phyloP scores from a whole-genome alignment of 2,329 filamentous ascomycete genomes.

The Talaromyces sp. region DNA sequence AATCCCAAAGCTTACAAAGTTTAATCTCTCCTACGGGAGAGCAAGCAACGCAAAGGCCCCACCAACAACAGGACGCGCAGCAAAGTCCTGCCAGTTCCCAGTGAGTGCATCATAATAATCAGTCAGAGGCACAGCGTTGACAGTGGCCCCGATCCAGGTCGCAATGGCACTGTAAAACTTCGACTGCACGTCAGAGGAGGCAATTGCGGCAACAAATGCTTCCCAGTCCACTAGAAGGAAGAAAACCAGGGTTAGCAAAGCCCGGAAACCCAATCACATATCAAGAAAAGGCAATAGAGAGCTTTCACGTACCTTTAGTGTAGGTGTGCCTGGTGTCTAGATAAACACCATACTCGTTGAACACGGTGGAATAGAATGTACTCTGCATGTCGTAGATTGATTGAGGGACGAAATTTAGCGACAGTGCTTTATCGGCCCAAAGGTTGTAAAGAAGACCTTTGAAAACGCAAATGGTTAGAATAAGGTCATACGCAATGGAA shows the following conservation, averaged over 20 bases:
- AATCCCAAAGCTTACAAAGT: no score
- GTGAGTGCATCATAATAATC: constrained; percentile 48
- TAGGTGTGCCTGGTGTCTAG: constrained; percentile 48
- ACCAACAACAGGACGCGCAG: constrained; percentile 48
- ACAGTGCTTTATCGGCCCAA: constrained; percentile 45
- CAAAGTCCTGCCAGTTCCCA: constrained; percentile 40
- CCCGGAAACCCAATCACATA: no score
- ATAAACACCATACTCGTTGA: constrained; percentile 45
- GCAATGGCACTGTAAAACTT: constrained; percentile 44
- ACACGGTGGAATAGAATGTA: constrained; percentile 48
- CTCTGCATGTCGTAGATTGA: constrained; percentile 50
- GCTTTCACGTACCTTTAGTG: constrained; percentile 35
- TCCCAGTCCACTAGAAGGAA: constrained; percentile 44
- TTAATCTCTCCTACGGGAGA: constrained; percentile 8
- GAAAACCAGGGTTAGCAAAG: not conserved
- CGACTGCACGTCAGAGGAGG: constrained; percentile 35
- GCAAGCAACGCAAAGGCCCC: constrained; percentile 46
- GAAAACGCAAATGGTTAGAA: not conserved
- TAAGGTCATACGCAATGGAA: not conserved
- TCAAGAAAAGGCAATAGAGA: no score
- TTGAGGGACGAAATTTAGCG: constrained; percentile 45
- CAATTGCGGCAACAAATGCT: constrained; percentile 46
- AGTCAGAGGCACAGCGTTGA: constrained; percentile 43
- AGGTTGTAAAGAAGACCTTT: constrained; percentile 50
- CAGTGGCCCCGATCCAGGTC: constrained; percentile 45